Base-by-base conservation (phyloP, 2,329 filamentous ascomycete species). In the Cercospora citrullina region DNA sequence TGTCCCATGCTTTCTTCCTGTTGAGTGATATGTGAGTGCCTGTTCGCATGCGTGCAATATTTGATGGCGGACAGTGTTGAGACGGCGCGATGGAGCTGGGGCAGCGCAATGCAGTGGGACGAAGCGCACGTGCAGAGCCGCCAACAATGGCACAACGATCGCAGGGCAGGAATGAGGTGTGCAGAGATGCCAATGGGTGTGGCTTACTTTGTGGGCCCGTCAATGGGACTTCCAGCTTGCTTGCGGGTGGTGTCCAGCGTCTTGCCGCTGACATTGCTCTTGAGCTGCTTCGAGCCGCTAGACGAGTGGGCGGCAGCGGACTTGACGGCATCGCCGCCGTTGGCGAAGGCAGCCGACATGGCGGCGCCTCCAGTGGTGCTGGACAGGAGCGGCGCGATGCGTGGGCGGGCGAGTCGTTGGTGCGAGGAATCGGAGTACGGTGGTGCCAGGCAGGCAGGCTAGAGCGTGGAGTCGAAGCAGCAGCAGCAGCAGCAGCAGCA, bases 131-230 rank as follows among this genome's bases (percentile, higher is more conserved):
- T 66, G 67, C 67, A 26, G 18, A 23, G 31, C 36, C 23, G 36
- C 23, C 30, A 30, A 60, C 59, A 60, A 30, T 31, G 59, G 45
- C 42, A 30, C 18, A 3, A 16, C 31, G 33, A 14, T 31, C 51
- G 65, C 23, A 39, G 30, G 30, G 28, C 23, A 28, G 48, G 60
- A 51, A 45, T 8, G 39, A 23, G 59, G 55, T 33, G 36, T 12
- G 36, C 14, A 59, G 42, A 45, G 48, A 42, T 68, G 64, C 53
- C 67, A 68, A 63, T 72, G 68, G 64, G 63, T 48, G 28, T 18
- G 71, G 79, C 84, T 79, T 83, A 87, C 86, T 84, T 85, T 77
- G 85, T 83, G 73, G 78, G 81, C 70, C 79, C 82, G 75, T 87
- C 85, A 57, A 84, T 80, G 69, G 86, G 85, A 76, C 84, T 87